Base-by-base conservation (phyloP, 345 rosid genomes). In the Eucalyptus polybractea region DNA sequence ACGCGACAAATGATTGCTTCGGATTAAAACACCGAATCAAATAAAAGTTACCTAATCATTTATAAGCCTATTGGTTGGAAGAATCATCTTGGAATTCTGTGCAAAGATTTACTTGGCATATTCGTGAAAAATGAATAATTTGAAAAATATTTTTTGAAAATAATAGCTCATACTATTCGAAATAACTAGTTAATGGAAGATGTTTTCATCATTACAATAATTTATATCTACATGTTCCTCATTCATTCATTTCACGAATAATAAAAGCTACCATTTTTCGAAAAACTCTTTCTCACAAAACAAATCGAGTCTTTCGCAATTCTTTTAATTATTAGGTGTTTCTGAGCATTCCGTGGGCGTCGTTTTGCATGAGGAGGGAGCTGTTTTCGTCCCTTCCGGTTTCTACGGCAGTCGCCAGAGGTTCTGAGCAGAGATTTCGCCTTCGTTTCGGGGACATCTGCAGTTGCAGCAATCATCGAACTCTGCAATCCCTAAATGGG, bases 91-190 rank as follows among this genome's bases (percentile, higher is more conserved):
- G 6, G 7, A 60, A 60, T 13, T 60, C 0, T 25, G 4, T 15
- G 0, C 7, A 27, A 27, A 60, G 4, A 56, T 56, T 24, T 56
- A 53, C 5, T 0, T 53, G 0, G 8, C 10, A 53, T 53, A 19
- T 53, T 21, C 1, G 0, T 53, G 2, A 53, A 19, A 4, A 53
- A 1, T 53, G 25, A 53, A 53, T 53, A 1, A 7, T 21, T 53
- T 8, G 2, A 53, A 53, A 19, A 19, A 3, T 19, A 19, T 7
- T 7, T 53, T 53, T 17, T 0, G 0, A 53, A 53, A 53, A 53
- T 7, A 51, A 8, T 53, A 0, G 0, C 10, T 53, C 2, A 53
- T 19, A 53, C 2, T 53, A 0, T 53, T 19, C 1, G 2, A 53
- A 53, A 53, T 53, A 53, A 53, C 10, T 19, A 53, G 25, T 53